Base-by-base conservation (phyloP, 352 stramenopile species). In the Halophytophthora batemanensis region DNA sequence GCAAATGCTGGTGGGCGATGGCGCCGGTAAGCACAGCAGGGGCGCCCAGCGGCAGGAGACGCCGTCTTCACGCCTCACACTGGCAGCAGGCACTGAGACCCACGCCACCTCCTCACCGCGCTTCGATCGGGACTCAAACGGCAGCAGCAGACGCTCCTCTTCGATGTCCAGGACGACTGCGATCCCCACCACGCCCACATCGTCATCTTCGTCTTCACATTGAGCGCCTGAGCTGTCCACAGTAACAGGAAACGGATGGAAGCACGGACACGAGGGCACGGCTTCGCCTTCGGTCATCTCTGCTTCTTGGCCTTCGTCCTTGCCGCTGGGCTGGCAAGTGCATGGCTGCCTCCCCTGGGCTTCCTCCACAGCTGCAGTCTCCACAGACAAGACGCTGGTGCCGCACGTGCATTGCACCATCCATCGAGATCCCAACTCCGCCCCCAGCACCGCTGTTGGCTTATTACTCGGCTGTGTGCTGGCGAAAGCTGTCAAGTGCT, bases 321-420 rank as follows among this genome's bases (percentile, higher is more conserved):
- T 23, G n/a, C 0, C 31, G 12, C 12, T 14, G 13, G 23, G 12
- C 8, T 28, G 51, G 22, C 64, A 72, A 14, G 55, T 56, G 40
- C 66, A 73, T 12, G 47, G 53, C 35, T 64, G 67, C 21, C 13
- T 49, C 13, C 28, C 11, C 0, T 57, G 28, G 14, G 59, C 64
- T 13, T 65, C 41, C 4, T 22, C 31, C 6, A 77, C 39, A 1
- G 51, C 53, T 3, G 41, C 28, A 14, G 55, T 18, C 0, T 52
- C 49, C 18, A 77, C 37, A 0, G 46, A 55, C 19, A 81, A 50
- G 21, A 79, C 65, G 25, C 51, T 72, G n/a, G 71, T 56, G 11
- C 74, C 74, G 40, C 77, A 88, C 8, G 46, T 43, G 56, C 72
- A 86, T 18, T 59, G 57, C 2, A 74, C 50, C n/a, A 74, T 50